phyloP scores from a whole-genome alignment of 169 alveolate genomes.

The Plasmodium berghei region DNA sequence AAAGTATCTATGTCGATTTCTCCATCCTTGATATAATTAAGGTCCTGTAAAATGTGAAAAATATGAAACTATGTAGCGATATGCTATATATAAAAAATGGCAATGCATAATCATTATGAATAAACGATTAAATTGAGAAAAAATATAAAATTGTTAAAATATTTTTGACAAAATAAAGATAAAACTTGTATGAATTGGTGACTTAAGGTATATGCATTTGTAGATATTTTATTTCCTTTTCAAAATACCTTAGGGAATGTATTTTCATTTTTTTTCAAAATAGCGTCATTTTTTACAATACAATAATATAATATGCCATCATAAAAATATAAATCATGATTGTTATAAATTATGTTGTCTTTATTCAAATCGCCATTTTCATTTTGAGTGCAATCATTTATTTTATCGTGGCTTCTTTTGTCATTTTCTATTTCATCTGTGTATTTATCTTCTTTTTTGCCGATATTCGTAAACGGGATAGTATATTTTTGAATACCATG shows the following conservation, averaged over 20 bases:
- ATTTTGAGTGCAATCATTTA: not conserved
- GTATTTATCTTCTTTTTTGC: not conserved
- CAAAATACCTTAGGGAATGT: slow-evolving; percentile 51
- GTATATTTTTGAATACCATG: slow-evolving; percentile 16
- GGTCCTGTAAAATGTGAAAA: slow-evolving; percentile 12
- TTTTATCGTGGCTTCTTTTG: not conserved
- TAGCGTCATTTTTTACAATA: slow-evolving; percentile 39
- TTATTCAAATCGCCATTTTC: not conserved
- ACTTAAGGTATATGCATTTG: not conserved
- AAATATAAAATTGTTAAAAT: no score
- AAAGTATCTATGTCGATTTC: slow-evolving; percentile 68
- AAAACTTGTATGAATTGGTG: no score
- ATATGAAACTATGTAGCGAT: not conserved
- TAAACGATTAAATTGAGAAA: not conserved
- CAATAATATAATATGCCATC: slow-evolving; percentile 60
- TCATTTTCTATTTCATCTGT: not conserved
- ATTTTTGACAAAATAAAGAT: no score
- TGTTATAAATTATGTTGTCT: not conserved
- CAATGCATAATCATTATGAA: not conserved
- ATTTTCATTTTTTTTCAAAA: slow-evolving; percentile 43
- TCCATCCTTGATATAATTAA: slow-evolving; percentile 58
- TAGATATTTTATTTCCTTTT: not conserved
- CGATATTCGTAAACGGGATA: not conserved
- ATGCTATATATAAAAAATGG: not conserved
- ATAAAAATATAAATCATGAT: slow-evolving; percentile 17